phyloP scores from a whole-genome alignment of 805 yeast species.

The Pichia occidentalis region DNA sequence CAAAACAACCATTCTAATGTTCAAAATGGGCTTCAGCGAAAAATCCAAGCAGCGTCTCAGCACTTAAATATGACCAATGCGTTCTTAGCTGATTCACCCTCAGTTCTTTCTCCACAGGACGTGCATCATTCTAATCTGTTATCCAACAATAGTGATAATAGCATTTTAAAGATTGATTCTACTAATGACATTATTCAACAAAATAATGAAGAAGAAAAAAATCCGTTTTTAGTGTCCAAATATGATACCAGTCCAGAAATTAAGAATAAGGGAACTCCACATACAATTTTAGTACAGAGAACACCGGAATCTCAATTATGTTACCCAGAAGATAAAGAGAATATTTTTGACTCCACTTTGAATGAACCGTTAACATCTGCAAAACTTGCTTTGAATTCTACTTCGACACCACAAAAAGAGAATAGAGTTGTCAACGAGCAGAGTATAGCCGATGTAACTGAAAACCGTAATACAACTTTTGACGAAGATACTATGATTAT shows the following conservation, averaged over 20 bases:
- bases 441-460: too few species aligned
- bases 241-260: neutral
- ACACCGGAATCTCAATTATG: constrained; percentile 22
- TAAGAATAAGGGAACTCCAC: constrained; percentile 5
- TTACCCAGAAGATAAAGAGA: constrained; percentile 42
- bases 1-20: too few species aligned
- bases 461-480: too few species aligned
- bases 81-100: too few species aligned
- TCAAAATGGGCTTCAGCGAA: too few species aligned
- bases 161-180: neutral
- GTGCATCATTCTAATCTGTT: too few species aligned
- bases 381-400: neutral
- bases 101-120: too few species aligned
- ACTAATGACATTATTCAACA: neutral
- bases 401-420: constrained; percentile 12
- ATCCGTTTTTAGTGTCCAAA: constrained; percentile 7
- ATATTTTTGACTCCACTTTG: constrained; percentile 22
- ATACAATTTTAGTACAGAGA: constrained; percentile 4
- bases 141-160: too few species aligned
- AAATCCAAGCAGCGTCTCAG: too few species aligned
- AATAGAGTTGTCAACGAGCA: too few species aligned
- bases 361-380: neutral
- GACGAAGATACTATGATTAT: constrained; percentile 3
- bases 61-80: too few species aligned
- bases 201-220: neutral